These are phyloP conservation scores for Royoungia palumana DNA, from an alignment of 768 basidiomycete genomes.

Conservation along the genomic window DNA sequence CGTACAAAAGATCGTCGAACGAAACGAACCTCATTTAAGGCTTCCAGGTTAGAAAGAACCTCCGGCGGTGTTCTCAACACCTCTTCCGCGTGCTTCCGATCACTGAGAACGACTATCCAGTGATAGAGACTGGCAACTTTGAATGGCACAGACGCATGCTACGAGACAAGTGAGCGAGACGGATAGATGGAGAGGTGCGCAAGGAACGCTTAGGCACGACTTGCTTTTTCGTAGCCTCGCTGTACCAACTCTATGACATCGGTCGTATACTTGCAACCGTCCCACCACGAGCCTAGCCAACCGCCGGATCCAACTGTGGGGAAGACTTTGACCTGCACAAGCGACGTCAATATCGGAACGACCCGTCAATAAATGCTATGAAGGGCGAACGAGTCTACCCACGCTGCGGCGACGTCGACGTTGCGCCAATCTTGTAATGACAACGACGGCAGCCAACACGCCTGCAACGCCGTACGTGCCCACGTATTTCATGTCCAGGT, in stretches of 20 bases:
- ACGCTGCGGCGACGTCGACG: too few relatives aligned
- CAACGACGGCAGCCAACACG: too few relatives aligned
- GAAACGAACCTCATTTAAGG: slow-evolving; percentile 29
- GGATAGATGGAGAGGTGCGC: too few relatives aligned
- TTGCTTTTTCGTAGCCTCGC: slow-evolving; percentile 32
- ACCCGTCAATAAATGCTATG: too few relatives aligned
- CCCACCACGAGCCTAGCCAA: slow-evolving; percentile 28
- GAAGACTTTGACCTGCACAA: slow-evolving; percentile 23
- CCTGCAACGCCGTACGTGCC: too few relatives aligned
- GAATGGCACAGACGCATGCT: slow-evolving; percentile 31
- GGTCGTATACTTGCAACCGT: slow-evolving; percentile 12
- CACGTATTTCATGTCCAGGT: too few relatives aligned
- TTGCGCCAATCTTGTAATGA: too few relatives aligned
- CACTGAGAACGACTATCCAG: slow-evolving; percentile 41
- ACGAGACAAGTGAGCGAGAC: neutral
- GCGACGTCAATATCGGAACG: too few relatives aligned
- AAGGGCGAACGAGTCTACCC: too few relatives aligned
- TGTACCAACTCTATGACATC: slow-evolving; percentile 23
- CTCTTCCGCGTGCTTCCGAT: slow-evolving; percentile 35
- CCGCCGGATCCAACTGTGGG: slow-evolving; percentile 28
- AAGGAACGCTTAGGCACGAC: neutral
- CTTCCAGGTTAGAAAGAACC: slow-evolving; percentile 32
- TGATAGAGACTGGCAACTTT: slow-evolving; percentile 25
- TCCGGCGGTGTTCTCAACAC: slow-evolving; percentile 38
- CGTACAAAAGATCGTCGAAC: too few relatives aligned